Evolutionary conservation across 257 asterid species (phyloP), one percentile per base, ranked within the genome.

Genomic region (Cruciata laevipes): DNA sequence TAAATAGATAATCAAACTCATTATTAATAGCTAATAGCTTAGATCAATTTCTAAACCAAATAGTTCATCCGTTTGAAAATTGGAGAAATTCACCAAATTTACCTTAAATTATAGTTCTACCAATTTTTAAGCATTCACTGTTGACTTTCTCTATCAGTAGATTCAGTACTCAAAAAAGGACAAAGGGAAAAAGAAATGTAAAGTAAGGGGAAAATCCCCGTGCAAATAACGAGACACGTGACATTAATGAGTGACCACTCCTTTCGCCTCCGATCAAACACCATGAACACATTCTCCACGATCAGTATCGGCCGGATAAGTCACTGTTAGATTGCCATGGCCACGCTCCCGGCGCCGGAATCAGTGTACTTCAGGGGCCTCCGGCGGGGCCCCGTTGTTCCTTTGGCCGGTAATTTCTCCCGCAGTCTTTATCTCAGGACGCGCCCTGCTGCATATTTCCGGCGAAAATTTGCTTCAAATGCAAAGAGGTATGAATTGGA

Each of bases 301-400:
- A 58, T 25, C 47, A 61, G 25, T 8, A 18, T 17, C 7, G 35
- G 8, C 38, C 24, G 65, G 65, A 32, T 32, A 16, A 3, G 7
- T 32, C 25, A 17, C 37, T 5, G 37, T 32, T 61, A 31, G 66
- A 18, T 61, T 38, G 65, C 25, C 37, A 78, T 75, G 83, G 70
- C 55, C 59, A 57, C 77, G 13, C 64, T 66, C n/a, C 35, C 71
- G 61, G 71, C 67, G 52, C 40, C 78, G 27, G 80, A 79, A 61
- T 69, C 78, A 17, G 66, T 66, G 35, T 44, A 55, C n/a, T 42
- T 63, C 65, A 37, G 76, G 57, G 57, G 66, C 71, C 23, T 37
- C 66, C n/a, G 31, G 33, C 56, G 61, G 25, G 63, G 64, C 20
- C 57, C 66, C 58, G 38, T 9, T 17, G 59, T 30, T 35, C 70